Evolutionary conservation across 345 rosid genomes (phyloP).

Genomic region (Cardamine resedifolia): DNA sequence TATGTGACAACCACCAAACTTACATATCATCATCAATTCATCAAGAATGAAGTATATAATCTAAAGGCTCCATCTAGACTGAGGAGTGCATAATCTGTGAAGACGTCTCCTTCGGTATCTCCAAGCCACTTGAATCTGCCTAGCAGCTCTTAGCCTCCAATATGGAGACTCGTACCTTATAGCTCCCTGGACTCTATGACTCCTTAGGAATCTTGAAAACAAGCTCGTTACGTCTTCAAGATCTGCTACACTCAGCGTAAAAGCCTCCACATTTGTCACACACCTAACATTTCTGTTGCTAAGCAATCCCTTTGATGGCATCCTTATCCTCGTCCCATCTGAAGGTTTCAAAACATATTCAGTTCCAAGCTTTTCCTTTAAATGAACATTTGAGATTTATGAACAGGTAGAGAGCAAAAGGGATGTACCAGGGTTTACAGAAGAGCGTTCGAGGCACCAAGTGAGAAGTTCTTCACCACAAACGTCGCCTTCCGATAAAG

Average conservation of each 20-base stretch:
- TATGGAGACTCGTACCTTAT: constrained; percentile 84
- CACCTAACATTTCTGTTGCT: constrained; percentile 69
- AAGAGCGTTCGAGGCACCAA: constrained; percentile 86
- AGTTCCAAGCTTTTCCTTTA: constrained; percentile 2
- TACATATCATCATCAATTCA: background rate
- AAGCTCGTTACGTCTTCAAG: constrained; percentile 78
- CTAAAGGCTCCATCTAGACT: constrained; percentile 9
- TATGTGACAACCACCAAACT: constrained; percentile 2
- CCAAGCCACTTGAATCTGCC: constrained; percentile 78
- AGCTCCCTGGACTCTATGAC: constrained; percentile 78
- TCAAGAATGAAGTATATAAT: constrained; percentile 8
- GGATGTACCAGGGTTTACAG: constrained; percentile 53
- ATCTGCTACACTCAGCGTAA: constrained; percentile 74
- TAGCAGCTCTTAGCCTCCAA: constrained; percentile 69
- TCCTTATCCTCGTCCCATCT: constrained; percentile 59
- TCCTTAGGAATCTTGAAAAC: constrained; percentile 61
- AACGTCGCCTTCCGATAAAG: constrained; percentile 68
- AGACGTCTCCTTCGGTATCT: constrained; percentile 67
- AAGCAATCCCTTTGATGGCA: constrained; percentile 45
- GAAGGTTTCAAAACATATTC: constrained; percentile 16
- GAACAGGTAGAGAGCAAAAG: too few species aligned
- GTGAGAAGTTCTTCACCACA: constrained; percentile 92
- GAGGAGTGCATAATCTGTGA: constrained; percentile 32
- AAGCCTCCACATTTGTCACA: constrained; percentile 78
- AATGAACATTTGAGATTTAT: too few species aligned